Evolutionary conservation across 2,329 filamentous ascomycete species (phyloP).

Genomic region (Curvularia hawaiiensis): DNA sequence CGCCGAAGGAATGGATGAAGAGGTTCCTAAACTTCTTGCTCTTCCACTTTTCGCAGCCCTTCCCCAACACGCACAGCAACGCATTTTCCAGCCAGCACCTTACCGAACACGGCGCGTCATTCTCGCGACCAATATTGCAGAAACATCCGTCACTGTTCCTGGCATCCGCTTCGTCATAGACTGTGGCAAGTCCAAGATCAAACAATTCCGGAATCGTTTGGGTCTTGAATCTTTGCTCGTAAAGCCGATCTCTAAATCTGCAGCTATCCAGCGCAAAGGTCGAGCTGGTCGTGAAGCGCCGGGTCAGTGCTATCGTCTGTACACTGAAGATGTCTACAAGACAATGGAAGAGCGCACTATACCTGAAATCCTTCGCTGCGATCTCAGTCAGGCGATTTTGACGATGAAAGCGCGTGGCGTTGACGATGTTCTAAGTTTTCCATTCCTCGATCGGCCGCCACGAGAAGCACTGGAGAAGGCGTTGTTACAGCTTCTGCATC

Average conservation of each 20-base stretch:
- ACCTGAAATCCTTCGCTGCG: slow-evolving; percentile 89
- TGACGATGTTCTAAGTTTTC: slow-evolving; percentile 79
- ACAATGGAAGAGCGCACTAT: slow-evolving; percentile 73
- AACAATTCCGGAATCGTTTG: slow-evolving; percentile 82
- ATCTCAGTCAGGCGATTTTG: slow-evolving; percentile 82
- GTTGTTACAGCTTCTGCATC: slow-evolving; percentile 76
- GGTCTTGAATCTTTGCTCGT: slow-evolving; percentile 90
- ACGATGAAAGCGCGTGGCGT: slow-evolving; percentile 94
- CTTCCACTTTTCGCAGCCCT: slow-evolving; percentile 90
- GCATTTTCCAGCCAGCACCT: slow-evolving; percentile 78
- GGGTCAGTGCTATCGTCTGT: slow-evolving; percentile 88
- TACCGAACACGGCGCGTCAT: slow-evolving; percentile 86
- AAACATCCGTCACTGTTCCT: slow-evolving; percentile 94
- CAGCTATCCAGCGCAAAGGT: slow-evolving; percentile 87
- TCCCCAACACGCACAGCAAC: slow-evolving; percentile 82
- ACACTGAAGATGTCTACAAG: slow-evolving; percentile 78
- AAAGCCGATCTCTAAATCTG: slow-evolving; percentile 90
- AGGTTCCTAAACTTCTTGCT: slow-evolving; percentile 72
- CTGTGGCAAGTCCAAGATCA: slow-evolving; percentile 91
- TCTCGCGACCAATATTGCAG: slow-evolving; percentile 95
- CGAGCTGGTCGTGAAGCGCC: slow-evolving; percentile 91
- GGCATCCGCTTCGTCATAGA: slow-evolving; percentile 93
- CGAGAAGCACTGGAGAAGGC: slow-evolving; percentile 81
- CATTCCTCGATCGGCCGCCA: slow-evolving; percentile 81
- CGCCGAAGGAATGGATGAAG: slow-evolving; percentile 70